Base-by-base conservation (phyloP, 768 basidiomycete species). In the Leccinellum albellum region DNA sequence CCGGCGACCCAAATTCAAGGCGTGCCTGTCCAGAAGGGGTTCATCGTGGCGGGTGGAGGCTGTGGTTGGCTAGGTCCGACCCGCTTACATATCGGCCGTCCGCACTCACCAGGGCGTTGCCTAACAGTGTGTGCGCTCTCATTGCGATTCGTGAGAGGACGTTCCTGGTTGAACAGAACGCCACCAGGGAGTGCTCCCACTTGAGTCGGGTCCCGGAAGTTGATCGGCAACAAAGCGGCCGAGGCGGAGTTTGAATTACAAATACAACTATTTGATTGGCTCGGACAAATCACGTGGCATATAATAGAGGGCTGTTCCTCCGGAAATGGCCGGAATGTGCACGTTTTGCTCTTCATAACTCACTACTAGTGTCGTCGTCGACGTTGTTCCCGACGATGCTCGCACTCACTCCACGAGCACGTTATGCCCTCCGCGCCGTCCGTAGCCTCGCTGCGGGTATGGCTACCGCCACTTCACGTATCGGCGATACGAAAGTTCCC, bases 401-500 rank as follows among this genome's bases (percentile, higher is more conserved):
- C 72, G 78, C 79, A 70, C 70, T 84, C 71, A 75, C 83, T 48
- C 76, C 76, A 59, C 76, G 79, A 73, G 78, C 82, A 59, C 79
- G 81, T 48, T 71, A 76, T 72, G 82, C 78, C 32, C 66, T 83
- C 64, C 80, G 82, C 65, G 74, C 77, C 31, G 64, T 82, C 61
- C 78, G 79, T 74, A 80, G 80, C 53, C 37, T 80, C 63, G 79
- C 79, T 57, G 81, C 81, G 53, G 88, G 88, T 37, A 87, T 94
- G 87, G 91, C 92, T 69, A 92, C 90, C 66, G 87, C 80, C 68
- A 79, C 84, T 6, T 79, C 86, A 47, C 80, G 89, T 65, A 94
- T 94, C 64, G 91, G 91, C 57, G 90, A 92, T 72, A 92, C 88
- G 58, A 91, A 92, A 76, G 92, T 94, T 55, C 75, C 89, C 64